Evolutionary conservation across 129 eudicot genomes (phyloP).

Genomic region (Ambrosia trifida): DNA sequence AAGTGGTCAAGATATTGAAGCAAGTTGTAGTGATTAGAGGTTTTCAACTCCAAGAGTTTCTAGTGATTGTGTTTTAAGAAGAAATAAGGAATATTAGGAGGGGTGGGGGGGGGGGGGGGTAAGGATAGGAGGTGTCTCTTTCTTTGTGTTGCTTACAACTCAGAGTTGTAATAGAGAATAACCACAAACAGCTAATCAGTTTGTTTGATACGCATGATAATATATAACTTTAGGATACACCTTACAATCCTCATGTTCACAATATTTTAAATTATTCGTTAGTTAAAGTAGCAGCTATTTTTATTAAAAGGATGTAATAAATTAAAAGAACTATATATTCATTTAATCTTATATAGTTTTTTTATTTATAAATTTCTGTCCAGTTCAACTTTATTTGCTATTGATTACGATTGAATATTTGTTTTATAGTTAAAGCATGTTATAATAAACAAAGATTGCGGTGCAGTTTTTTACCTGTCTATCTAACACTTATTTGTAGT

Average conservation of each 20-base stretch:
- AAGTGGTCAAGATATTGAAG: slow-evolving; percentile 27
- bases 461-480: too few relatives aligned
- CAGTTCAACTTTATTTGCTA: not conserved
- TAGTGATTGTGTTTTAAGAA: slow-evolving; percentile 36
- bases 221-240: slow-evolving; percentile 30
- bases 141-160: slow-evolving; percentile 45
- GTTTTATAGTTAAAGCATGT: not conserved
- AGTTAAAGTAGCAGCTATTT: slow-evolving; percentile 20
- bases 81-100: slow-evolving; percentile 22
- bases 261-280: slow-evolving; percentile 20
- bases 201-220: slow-evolving; percentile 41
- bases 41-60: slow-evolving; percentile 30
- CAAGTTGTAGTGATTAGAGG: slow-evolving; percentile 31
- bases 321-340: not conserved
- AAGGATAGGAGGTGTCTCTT: slow-evolving; percentile 24
- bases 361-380: not conserved
- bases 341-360: not conserved
- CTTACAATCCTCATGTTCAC: slow-evolving; percentile 36
- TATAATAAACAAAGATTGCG: too few relatives aligned
- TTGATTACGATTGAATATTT: not conserved
- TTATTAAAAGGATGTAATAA: slow-evolving; percentile 1
- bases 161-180: slow-evolving; percentile 34
- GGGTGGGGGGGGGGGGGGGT: not conserved
- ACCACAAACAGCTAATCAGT: slow-evolving; percentile 44
- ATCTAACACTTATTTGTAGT: too few relatives aligned